These are phyloP conservation scores for Fusarium sterilihyphosum DNA, from an alignment of 2,329 filamentous ascomycete species.

Conservation along the genomic window DNA sequence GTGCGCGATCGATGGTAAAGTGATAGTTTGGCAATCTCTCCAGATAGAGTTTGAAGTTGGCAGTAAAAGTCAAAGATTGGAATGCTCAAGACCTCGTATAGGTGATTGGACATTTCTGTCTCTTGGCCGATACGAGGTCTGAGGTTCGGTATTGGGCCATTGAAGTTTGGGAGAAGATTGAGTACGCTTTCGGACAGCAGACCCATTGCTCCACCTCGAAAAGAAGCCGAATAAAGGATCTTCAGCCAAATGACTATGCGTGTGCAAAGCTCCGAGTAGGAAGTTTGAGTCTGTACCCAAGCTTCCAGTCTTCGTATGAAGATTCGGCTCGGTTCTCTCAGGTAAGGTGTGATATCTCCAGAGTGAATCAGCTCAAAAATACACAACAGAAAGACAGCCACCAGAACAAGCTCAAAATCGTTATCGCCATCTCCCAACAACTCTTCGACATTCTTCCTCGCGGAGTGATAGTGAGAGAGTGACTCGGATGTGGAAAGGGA, in stretches of 20 bases:
- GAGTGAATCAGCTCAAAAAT: background rate
- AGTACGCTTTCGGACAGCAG: background rate
- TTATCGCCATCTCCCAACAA: background rate
- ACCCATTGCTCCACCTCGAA: background rate
- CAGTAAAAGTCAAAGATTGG: background rate
- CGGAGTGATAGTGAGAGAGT: background rate
- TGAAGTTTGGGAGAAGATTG: background rate
- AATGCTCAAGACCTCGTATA: background rate
- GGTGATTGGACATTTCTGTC: background rate
- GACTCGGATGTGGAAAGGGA: background rate
- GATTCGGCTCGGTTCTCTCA: background rate
- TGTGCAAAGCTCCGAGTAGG: background rate
- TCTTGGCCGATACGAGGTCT: background rate
- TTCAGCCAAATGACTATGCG: background rate
- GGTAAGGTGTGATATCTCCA: background rate
- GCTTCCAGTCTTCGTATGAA: accelerated
- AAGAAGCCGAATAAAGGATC: background rate
- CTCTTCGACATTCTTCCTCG: background rate
- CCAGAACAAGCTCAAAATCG: background rate
- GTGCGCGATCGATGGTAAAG: background rate
- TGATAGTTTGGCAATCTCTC: background rate
- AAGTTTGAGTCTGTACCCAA: background rate
- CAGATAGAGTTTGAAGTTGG: background rate
- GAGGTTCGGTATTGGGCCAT: background rate
- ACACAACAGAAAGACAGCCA: background rate